Percentiles rank a stretch among this genome's conserved stretches.
Conservation (phyloP, 2,329 filamentous ascomycete species). For the Diaporthe capsici region DNA sequence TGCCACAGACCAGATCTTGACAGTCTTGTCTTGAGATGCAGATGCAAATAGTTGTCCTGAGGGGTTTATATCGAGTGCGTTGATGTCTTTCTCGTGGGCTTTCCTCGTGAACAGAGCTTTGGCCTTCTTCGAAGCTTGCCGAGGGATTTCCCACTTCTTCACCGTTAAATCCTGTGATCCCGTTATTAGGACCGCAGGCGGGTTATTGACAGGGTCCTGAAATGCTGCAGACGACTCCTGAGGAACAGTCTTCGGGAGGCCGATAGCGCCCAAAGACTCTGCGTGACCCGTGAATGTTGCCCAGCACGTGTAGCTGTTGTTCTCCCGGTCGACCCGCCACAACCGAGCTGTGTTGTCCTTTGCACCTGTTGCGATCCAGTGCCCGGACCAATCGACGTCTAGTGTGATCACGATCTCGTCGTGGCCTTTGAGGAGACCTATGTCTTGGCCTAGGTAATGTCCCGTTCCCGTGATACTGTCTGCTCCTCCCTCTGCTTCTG, state of each 20-base stretch:
- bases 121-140: slow-evolving; percentile 68
- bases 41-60: slow-evolving; percentile 89
- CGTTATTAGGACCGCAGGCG: slow-evolving; percentile 88
- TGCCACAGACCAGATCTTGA: slow-evolving; percentile 95
- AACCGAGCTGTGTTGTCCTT: slow-evolving; percentile 96
- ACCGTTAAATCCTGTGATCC: slow-evolving; percentile 96
- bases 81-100: slow-evolving; percentile 99
- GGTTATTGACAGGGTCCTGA: slow-evolving; percentile 81
- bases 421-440: slow-evolving; percentile 88
- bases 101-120: slow-evolving; percentile 89
- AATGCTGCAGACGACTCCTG: slow-evolving; percentile 78
- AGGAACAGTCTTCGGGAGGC: slow-evolving; percentile 80
- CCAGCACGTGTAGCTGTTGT: slow-evolving; percentile 71
- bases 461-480: slow-evolving; percentile 46
- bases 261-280: slow-evolving; percentile 92
- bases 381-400: slow-evolving; percentile 95
- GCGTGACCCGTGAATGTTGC: slow-evolving; percentile 86
- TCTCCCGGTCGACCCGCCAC: slow-evolving; percentile 86
- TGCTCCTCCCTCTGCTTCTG: slow-evolving; percentile 53
- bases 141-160: slow-evolving; percentile 90
- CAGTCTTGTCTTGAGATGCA: slow-evolving; percentile 94
- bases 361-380: slow-evolving; percentile 95
- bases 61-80: slow-evolving; percentile 87
- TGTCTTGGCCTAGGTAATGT: slow-evolving; percentile 89
- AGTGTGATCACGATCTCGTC: slow-evolving; percentile 96